A percentile compares a stretch with the other conserved stretches of the same genome.
Evolutionary conservation across 306 rosid species (phyloP).

Genomic region (Malus domestica): ASM211411v1 NC_041794.1:31119501-31120000

Average conservation of each 20-base stretch:
- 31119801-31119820: not conserved
- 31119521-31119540: too few species aligned
- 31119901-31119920: conserved; percentile 37
- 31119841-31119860: conserved; percentile 2
- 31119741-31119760: not conserved
- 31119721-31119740: not conserved
- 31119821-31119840: conserved; percentile 3
- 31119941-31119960: conserved; percentile 39
- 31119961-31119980: conserved; percentile 46
- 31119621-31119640: not conserved
- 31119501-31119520: too few species aligned
- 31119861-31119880: conserved; percentile 28
- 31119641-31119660: not conserved
- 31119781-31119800: not conserved
- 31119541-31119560: not conserved
- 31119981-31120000: conserved; percentile 31
- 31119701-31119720: not conserved
- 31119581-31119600: not conserved
- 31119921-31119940: conserved; percentile 33
- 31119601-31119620: not conserved
- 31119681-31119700: not conserved
- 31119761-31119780: not conserved
- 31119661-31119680: not conserved
- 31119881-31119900: conserved; percentile 36
- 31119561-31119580: too few species aligned